Base-by-base conservation (phyloP, 495 filamentous ascomycete genomes). In the Neurospora africana region DNA sequence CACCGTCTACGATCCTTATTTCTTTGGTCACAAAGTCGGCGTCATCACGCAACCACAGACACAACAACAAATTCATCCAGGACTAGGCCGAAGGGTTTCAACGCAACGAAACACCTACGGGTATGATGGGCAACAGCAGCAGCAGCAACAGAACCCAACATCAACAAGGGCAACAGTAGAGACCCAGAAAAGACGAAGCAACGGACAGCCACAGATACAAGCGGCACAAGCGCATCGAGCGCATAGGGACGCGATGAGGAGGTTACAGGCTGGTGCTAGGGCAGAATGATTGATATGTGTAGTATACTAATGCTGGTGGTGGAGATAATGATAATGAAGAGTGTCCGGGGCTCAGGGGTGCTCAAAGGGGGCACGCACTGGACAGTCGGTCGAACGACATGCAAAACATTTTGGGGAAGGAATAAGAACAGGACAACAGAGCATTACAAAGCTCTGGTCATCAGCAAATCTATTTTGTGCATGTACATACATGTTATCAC, bases 201-300 rank as follows among this genome's bases (percentile, higher is more conserved):
- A 27, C 53, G 53, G 30, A 33, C 53, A 65, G 13, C 5, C 27
- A 33, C 53, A 17, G 53, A 9, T 35, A 35, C 53, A 65, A 27
- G 53, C 33, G 15, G 53, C 53, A 35, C 53, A 17, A 65, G 27
- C 27, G 7, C 53, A 65, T 35, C 53, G 53, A 65, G 53, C 90
- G 47, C 95, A 98, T 80, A 84, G 91, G 69, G 89, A 95, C 72
- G 93, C 92, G 1, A 86, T 98, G 87, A 84, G 92, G 75, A 88
- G 85, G 79, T 91, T 98, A 90, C 95, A 97, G 82, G 87, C 89
- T 27, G 83, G 83, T 23, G 91, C 53, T 1, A 65, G 35, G 53
- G 27, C 53, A 27, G 27, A 65, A 9, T 65, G 53, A 65, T 33
- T 91, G 4, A 92, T 89, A 77, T 83, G 84, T 70, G 74, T 72